phyloP scores from a whole-genome alignment of 257 asterid genomes.

The Fraxinus americana region DNA sequence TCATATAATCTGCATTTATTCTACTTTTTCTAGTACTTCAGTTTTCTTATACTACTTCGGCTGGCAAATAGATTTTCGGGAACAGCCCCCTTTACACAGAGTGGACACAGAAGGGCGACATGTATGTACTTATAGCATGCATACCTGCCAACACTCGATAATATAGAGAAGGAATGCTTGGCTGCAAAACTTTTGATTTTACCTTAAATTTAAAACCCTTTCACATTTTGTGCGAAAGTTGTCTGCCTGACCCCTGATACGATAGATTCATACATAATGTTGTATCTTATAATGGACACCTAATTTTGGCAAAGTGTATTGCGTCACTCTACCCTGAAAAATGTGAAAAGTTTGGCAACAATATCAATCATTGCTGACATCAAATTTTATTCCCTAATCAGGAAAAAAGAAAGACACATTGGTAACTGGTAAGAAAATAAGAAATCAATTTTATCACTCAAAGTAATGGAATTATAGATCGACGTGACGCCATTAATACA shows the following conservation, averaged over 20 bases:
- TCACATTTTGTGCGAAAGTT: neutral
- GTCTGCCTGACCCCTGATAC: constrained; percentile 7
- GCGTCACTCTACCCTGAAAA: neutral
- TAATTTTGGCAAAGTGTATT: constrained; percentile 23
- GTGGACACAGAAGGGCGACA: neutral
- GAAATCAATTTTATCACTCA: neutral
- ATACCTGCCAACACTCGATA: neutral
- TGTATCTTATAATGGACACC: constrained; percentile 18
- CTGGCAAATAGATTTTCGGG: neutral
- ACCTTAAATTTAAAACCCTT: no score
- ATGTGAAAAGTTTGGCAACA: neutral
- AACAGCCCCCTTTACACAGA: neutral
- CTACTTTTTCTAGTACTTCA: no score
- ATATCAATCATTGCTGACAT: constrained; percentile 1
- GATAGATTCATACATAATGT: constrained; percentile 26
- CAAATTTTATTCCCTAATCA: neutral
- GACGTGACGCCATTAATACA: neutral
- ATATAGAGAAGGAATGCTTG: neutral
- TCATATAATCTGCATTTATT: neutral
- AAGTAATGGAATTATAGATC: neutral
- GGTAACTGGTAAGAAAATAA: no score
- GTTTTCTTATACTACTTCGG: neutral
- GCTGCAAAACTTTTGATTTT: neutral
- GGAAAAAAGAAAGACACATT: no score
- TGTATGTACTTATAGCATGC: neutral